Percentiles rank a stretch among this genome's conserved stretches.
Evolutionary conservation across 257 asterid genomes (phyloP).

Genomic region (Cynanchum wilfordii): DNA sequence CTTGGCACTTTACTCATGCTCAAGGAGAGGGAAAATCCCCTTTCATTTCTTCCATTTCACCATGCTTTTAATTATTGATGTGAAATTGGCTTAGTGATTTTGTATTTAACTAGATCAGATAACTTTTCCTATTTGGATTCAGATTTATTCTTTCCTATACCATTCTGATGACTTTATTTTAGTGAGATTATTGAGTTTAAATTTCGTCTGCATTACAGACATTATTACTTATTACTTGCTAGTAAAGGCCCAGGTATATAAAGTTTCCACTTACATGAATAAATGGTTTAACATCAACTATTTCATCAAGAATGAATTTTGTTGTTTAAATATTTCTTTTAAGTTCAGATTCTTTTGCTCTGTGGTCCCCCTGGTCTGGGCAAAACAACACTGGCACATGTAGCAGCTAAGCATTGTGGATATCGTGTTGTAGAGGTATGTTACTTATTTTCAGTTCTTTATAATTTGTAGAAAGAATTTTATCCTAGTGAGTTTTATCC

Average conservation of each 20-base stretch:
- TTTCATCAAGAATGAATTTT: neutral
- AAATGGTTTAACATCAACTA: neutral
- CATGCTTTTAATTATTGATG: neutral
- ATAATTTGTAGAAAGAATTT: neutral
- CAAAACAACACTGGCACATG: slow-evolving; percentile 98
- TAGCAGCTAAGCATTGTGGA: slow-evolving; percentile 96
- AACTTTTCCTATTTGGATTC: neutral
- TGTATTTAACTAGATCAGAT: neutral
- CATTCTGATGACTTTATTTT: neutral
- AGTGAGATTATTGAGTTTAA: neutral
- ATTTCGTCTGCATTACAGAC: neutral
- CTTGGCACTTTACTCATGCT: neutral
- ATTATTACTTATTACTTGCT: neutral
- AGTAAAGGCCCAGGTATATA: neutral
- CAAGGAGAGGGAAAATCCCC: neutral
- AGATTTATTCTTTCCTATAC: neutral
- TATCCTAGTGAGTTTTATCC: neutral
- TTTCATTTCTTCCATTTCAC: neutral
- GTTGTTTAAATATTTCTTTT: neutral
- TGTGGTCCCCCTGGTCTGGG: slow-evolving; percentile 99
- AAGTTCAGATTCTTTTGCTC: slow-evolving; percentile 78
- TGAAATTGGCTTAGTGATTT: neutral
- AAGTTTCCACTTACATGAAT: neutral
- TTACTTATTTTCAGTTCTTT: neutral
- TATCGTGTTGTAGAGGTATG: slow-evolving; percentile 96